Conservation (phyloP, 2,329 filamentous ascomycete species). For the Stenocarpella maydis region DNA sequence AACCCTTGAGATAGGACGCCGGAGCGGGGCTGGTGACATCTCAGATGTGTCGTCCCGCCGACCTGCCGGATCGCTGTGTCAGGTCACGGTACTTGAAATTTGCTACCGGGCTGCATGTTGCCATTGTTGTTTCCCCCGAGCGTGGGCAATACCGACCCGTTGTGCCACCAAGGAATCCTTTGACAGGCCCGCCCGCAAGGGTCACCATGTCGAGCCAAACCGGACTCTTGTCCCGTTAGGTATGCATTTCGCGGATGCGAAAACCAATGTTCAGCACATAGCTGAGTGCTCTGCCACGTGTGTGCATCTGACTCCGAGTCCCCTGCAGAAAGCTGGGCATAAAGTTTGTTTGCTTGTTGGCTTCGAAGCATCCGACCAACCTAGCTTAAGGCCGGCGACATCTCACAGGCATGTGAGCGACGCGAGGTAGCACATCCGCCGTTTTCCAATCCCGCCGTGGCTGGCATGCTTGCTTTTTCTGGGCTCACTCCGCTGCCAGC, state of each 20-base stretch:
- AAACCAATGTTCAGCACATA: conserved; percentile 1
- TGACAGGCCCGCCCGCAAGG: conserved; percentile 21
- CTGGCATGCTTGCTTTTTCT: conserved; percentile 24
- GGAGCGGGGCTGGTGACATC: conserved; percentile 23
- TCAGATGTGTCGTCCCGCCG: conserved; percentile 24
- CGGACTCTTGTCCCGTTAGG: conserved; percentile 8
- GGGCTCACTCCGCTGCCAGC: conserved; percentile 15
- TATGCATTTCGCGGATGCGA: conserved; percentile 16
- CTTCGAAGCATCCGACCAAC: conserved; percentile 19
- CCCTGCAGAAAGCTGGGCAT: background rate
- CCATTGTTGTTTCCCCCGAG: conserved; percentile 16
- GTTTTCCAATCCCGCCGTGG: conserved; percentile 25
- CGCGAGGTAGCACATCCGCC: background rate
- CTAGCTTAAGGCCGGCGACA: background rate
- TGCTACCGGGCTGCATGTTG: conserved; percentile 10
- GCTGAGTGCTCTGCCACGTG: background rate
- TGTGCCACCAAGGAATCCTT: conserved; percentile 19
- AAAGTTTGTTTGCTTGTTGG: conserved; percentile 3
- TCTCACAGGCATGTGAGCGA: background rate
- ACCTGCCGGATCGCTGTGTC: conserved; percentile 24
- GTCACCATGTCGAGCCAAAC: conserved; percentile 12
- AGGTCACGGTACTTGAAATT: conserved; percentile 31
- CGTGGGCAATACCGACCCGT: conserved; percentile 27
- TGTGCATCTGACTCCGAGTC: background rate
- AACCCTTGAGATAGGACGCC: conserved; percentile 15